A percentile compares a stretch with the other conserved stretches of the same genome.
phyloP scores from a whole-genome alignment of 331 rosid species.

The Saraca asoca region DNA sequence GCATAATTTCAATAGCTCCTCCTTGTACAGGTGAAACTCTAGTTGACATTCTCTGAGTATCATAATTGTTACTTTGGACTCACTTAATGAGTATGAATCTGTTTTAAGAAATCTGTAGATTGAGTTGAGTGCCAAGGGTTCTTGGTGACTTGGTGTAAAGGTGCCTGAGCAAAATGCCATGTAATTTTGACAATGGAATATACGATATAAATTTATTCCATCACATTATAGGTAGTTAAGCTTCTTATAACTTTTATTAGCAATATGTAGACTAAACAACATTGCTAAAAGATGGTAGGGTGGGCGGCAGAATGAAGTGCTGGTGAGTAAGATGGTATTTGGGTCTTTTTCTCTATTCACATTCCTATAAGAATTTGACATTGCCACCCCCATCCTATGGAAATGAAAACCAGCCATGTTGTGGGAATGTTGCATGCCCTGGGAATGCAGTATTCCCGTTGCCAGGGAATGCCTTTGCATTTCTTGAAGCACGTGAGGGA shows the following conservation, averaged over 20 bases:
- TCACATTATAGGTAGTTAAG: neutral
- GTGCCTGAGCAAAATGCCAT: no score
- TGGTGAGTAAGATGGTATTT: no score
- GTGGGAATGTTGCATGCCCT: no score
- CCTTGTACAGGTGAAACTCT: constrained; percentile 74
- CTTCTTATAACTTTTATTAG: neutral
- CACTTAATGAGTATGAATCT: neutral
- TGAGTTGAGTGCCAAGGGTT: neutral
- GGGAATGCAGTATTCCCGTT: no score
- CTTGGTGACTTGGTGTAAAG: neutral
- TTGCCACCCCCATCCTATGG: no score
- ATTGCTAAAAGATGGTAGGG: neutral
- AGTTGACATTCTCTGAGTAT: constrained; percentile 8
- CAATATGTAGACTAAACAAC: constrained; percentile 1
- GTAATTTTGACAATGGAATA: no score
- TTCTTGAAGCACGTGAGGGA: no score
- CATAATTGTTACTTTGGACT: neutral
- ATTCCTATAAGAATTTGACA: neutral
- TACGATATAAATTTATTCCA: no score
- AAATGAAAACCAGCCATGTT: no score
- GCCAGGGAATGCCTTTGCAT: no score
- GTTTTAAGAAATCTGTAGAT: neutral
- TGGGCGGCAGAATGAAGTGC: neutral
- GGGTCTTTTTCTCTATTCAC: neutral
- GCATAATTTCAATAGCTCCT: constrained; percentile 80